phyloP scores from a whole-genome alignment of 768 basidiomycete genomes.

The Phaeolepiota aurea region DNA sequence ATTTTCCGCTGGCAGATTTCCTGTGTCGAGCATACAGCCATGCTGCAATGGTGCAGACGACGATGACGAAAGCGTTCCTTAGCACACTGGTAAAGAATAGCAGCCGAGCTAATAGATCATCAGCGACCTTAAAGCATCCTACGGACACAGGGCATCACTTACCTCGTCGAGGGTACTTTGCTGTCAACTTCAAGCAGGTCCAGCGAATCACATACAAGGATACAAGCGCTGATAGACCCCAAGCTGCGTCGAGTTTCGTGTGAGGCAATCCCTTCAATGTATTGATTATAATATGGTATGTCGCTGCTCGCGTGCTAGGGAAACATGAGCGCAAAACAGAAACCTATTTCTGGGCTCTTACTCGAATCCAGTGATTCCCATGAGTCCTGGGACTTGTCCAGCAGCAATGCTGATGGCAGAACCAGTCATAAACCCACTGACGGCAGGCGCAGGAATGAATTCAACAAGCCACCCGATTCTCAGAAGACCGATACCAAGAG shows the following conservation, averaged over 20 bases:
- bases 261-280: slow-evolving; percentile 75
- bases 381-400: slow-evolving; percentile 82
- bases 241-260: slow-evolving; percentile 78
- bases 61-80: slow-evolving; percentile 81
- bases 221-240: slow-evolving; percentile 72
- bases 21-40: slow-evolving; percentile 77
- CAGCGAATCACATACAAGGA: slow-evolving; percentile 64
- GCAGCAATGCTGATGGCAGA: slow-evolving; percentile 90
- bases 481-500: slow-evolving; percentile 81
- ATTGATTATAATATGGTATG: slow-evolving; percentile 88
- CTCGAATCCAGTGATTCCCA: slow-evolving; percentile 85
- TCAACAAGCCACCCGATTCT: slow-evolving; percentile 93
- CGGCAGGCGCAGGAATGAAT: slow-evolving; percentile 82
- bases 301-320: slow-evolving; percentile 71
- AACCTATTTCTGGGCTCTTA: slow-evolving; percentile 23
- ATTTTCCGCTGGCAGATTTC: slow-evolving; percentile 47
- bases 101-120: slow-evolving; percentile 35
- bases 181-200: slow-evolving; percentile 37
- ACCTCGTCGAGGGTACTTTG: slow-evolving; percentile 58
- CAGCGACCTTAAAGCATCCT: background rate
- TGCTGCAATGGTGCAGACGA: slow-evolving; percentile 80
- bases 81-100: slow-evolving; percentile 77
- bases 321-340: background rate
- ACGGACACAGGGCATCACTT: slow-evolving; percentile 10
- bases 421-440: slow-evolving; percentile 94